Conservation (phyloP, 73 alveolate species). For the Paramecium bursaria region DNA sequence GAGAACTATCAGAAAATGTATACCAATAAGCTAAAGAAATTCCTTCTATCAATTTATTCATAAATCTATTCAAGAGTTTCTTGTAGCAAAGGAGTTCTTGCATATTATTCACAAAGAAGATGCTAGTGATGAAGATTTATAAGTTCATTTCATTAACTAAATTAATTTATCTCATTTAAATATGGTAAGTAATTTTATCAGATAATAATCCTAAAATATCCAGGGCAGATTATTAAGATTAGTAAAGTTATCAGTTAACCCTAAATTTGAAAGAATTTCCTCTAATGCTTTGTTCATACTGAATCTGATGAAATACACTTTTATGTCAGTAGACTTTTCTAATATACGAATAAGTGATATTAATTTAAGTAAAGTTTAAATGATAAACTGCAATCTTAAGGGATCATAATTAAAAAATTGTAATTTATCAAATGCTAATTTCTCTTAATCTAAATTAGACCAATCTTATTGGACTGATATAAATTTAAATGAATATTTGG, state of each 20-base stretch:
- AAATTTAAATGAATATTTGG: too few relatives aligned
- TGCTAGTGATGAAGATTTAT: too few relatives aligned
- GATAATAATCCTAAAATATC: neutral
- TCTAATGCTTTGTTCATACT: slow-evolving; percentile 8
- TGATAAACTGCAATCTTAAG: too few relatives aligned
- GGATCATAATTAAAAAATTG: slow-evolving; percentile 25
- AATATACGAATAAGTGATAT: slow-evolving; percentile 10
- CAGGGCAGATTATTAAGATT: neutral
- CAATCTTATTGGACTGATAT: too few relatives aligned
- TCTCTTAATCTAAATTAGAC: too few relatives aligned
- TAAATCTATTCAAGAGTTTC: slow-evolving; percentile 37
- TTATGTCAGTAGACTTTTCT: too few relatives aligned
- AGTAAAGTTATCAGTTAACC: neutral
- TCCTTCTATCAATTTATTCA: slow-evolving; percentile 7
- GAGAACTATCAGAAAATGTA: slow-evolving; percentile 22
- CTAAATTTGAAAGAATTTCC: slow-evolving; percentile 16
- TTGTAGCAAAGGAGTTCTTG: slow-evolving; percentile 31
- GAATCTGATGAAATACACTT: slow-evolving; percentile 14
- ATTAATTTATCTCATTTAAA: neutral
- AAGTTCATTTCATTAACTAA: neutral
- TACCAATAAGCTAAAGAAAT: slow-evolving; percentile 31
- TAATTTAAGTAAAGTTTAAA: neutral
- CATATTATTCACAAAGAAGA: neutral
- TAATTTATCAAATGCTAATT: too few relatives aligned
- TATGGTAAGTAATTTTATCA: neutral